These are phyloP conservation scores for Mortierella sp. DNA, from an alignment of 371 early-diverging fungal genomes.

Conservation along the genomic window DNA sequence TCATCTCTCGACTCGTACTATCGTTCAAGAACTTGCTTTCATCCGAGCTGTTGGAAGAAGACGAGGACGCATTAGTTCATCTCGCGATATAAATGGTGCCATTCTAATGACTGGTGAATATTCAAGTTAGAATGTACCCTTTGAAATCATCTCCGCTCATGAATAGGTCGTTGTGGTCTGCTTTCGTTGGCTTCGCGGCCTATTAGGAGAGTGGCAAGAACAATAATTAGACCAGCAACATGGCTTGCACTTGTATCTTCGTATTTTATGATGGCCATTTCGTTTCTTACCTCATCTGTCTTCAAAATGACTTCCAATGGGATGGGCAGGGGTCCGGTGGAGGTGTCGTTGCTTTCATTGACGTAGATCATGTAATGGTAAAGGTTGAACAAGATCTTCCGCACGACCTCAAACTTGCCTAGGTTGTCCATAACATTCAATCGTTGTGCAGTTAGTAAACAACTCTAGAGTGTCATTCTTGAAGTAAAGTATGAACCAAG, in stretches of 20 bases:
- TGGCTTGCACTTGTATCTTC: not conserved
- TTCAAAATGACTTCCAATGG: conserved; percentile 66
- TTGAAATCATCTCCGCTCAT: conserved; percentile 35
- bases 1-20: conserved; percentile 46
- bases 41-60: conserved; percentile 55
- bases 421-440: not conserved
- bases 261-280: not conserved
- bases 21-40: conserved; percentile 62
- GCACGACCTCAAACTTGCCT: conserved; percentile 80
- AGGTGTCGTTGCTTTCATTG: conserved; percentile 61
- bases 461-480: too few species aligned
- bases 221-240: not conserved
- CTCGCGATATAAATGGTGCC: not conserved
- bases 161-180: conserved; percentile 39
- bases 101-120: too few species aligned
- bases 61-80: conserved; percentile 37
- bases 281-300: conserved; percentile 63
- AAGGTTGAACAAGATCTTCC: conserved; percentile 67
- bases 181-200: conserved; percentile 42
- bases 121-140: conserved; percentile 9
- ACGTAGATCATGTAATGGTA: conserved; percentile 65
- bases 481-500: not conserved
- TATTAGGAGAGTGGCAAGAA: not conserved
- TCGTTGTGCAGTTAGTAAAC: not conserved
- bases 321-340: conserved; percentile 64